Evolutionary conservation across 768 basidiomycete species (phyloP), one percentile per base, ranked within the genome.

Genomic region (Tulasnella sp.): DNA sequence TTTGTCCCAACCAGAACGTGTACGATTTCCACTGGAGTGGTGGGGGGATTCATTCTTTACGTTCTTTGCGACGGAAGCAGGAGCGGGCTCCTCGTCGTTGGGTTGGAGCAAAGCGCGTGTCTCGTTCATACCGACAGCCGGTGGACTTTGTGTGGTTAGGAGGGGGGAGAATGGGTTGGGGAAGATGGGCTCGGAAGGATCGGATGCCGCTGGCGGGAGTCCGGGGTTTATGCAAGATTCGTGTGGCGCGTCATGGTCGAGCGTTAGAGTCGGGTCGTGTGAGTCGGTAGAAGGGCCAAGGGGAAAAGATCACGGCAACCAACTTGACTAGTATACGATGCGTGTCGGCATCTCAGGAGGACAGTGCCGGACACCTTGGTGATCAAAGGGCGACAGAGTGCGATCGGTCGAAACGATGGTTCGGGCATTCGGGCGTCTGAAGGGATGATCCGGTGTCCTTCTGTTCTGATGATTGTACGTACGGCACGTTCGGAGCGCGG

Each of bases 211-310:
- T 37, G 31, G 28, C 64, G 64, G 16, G 64, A 69, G 28, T 69
- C 64, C 64, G 64, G 64, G 64, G 64, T 69, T 69, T 20, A 69
- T 28, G 58, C 58, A n/a, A n/a, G n/a, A 60, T n/a, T 60, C 37
- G 64, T 69, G 28, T 69, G 31, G 64, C 34, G 64, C 64, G 64
- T 16, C 64, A 37, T 69, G 4, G 64, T 69, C 64, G 64, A 69
- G 64, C 64, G 28, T 69, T 69, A 69, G 64, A 69, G 64, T 69
- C 64, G 64, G 64, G 64, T 69, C 64, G 64, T 69, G 64, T 69
- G 64, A 69, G 64, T 69, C 34, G 64, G 34, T 28, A 18, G 64
- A 37, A 69, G 64, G 64, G 64, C 18, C 16, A 69, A 69, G 64
- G 64, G 64, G 64, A 69, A 28, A 14, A 11, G 60, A 34, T 7